Conservation (phyloP, 305 asterid species). For the Fraxinus xanthoxyloides region DNA sequence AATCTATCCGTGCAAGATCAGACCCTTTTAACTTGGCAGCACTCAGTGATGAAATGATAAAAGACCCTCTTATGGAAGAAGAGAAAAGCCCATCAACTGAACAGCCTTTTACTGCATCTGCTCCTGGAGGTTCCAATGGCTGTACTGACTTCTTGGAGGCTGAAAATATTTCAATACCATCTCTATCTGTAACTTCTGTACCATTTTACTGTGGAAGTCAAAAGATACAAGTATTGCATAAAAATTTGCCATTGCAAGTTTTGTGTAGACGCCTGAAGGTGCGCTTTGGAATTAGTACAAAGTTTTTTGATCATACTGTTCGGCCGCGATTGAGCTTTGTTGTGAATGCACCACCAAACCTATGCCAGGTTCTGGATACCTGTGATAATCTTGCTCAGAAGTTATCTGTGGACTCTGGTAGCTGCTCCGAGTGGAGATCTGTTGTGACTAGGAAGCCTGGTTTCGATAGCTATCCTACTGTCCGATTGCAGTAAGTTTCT, state of each 20-base stretch:
- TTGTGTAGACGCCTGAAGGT: slow-evolving; percentile 56
- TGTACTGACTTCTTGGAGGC: slow-evolving; percentile 50
- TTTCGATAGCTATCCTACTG: slow-evolving; percentile 61
- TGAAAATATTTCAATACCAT: slow-evolving; percentile 52
- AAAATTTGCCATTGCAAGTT: slow-evolving; percentile 50
- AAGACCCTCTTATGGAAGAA: slow-evolving; percentile 59
- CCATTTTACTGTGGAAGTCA: slow-evolving; percentile 64
- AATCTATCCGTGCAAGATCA: slow-evolving; percentile 31
- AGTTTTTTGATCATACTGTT: slow-evolving; percentile 63
- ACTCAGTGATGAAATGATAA: slow-evolving; percentile 39
- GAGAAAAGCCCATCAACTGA: slow-evolving; percentile 36
- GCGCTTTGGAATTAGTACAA: slow-evolving; percentile 72
- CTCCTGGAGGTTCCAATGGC: slow-evolving; percentile 31
- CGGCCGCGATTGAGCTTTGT: slow-evolving; percentile 76
- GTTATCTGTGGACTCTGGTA: slow-evolving; percentile 58
- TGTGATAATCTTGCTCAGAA: slow-evolving; percentile 56
- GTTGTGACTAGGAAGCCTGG: slow-evolving; percentile 66
- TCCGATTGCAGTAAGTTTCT: slow-evolving; percentile 77
- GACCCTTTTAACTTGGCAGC: slow-evolving; percentile 50
- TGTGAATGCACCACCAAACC: slow-evolving; percentile 56
- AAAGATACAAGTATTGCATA: slow-evolving; percentile 56
- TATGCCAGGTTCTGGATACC: slow-evolving; percentile 55
- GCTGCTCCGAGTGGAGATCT: slow-evolving; percentile 79
- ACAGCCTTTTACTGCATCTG: slow-evolving; percentile 38
- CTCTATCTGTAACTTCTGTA: slow-evolving; percentile 46